phyloP scores from a whole-genome alignment of 2,329 filamentous ascomycete species.

The Colletotrichum scovillei region DNA sequence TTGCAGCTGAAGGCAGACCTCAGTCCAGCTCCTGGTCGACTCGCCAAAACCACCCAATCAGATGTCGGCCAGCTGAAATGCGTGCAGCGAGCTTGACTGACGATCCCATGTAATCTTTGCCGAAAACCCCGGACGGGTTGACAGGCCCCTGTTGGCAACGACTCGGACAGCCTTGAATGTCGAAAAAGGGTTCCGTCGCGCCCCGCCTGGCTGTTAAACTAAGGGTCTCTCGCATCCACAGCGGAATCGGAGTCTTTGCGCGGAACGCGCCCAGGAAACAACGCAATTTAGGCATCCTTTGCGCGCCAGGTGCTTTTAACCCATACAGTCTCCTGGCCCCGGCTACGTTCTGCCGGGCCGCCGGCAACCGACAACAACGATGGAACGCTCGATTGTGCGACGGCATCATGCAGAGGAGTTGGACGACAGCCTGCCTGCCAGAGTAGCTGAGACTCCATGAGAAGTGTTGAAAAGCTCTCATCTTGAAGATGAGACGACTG shows the following conservation, averaged over 20 bases:
- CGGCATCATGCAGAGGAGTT: background rate
- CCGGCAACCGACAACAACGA: background rate
- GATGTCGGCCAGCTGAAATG: conserved; percentile 5
- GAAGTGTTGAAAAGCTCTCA: background rate
- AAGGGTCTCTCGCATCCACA: conserved; percentile 4
- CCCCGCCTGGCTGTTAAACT: conserved; percentile 4
- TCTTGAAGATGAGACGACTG: background rate
- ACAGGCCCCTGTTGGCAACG: background rate
- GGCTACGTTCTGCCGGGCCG: conserved; percentile 5
- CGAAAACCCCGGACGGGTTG: background rate
- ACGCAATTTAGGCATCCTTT: conserved; percentile 4
- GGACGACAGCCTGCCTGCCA: background rate
- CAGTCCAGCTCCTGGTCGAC: conserved; percentile 19
- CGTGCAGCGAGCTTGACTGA: conserved; percentile 5
- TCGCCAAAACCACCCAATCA: conserved; percentile 31
- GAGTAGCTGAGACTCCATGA: background rate
- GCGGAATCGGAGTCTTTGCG: conserved; percentile 21
- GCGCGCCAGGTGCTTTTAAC: conserved; percentile 1
- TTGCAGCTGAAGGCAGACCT: conserved; percentile 35
- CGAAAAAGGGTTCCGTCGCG: background rate
- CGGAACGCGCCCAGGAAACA: conserved; percentile 3
- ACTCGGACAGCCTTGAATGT: background rate
- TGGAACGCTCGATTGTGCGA: background rate
- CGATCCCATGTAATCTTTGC: conserved; percentile 1
- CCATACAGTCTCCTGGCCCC: background rate